Evolutionary conservation across 2,329 filamentous ascomycete genomes (phyloP).

Genomic region (Cladosporium sp.): DNA sequence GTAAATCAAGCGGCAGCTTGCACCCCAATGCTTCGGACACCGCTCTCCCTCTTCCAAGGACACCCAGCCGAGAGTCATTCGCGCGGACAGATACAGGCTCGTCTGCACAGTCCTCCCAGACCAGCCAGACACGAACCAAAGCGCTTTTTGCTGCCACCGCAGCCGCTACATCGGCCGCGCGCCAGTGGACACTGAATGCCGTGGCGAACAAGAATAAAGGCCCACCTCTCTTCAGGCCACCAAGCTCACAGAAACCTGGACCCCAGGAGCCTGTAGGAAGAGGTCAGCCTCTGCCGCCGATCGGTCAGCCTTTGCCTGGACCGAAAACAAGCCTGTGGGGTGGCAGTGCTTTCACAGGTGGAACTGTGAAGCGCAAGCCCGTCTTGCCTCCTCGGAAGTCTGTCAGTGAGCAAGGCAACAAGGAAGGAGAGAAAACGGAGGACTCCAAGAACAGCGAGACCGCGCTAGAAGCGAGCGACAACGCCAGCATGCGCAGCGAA

Average conservation of each 20-base stretch:
- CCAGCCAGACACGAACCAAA: slow-evolving; percentile 17
- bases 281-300: slow-evolving; percentile 76
- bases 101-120: slow-evolving; percentile 6
- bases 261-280: slow-evolving; percentile 70
- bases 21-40: not conserved
- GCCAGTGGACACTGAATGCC: slow-evolving; percentile 30
- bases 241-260: slow-evolving; percentile 16
- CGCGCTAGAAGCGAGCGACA: not conserved
- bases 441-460: not conserved
- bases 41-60: slow-evolving; percentile 1
- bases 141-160: slow-evolving; percentile 29
- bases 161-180: slow-evolving; percentile 30
- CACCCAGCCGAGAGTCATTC: slow-evolving; percentile 4
- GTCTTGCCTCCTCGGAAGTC: slow-evolving; percentile 16
- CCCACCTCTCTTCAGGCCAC: slow-evolving; percentile 2
- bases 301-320: slow-evolving; percentile 69
- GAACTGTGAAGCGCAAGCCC: slow-evolving; percentile 24
- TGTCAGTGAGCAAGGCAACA: not conserved
- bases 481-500: not conserved
- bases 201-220: slow-evolving; percentile 20
- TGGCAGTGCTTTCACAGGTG: not conserved
- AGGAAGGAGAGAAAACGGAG: not conserved
- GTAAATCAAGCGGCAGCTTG: slow-evolving; percentile 1
- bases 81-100: slow-evolving; percentile 6
- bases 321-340: slow-evolving; percentile 22